These are phyloP conservation scores for Sporothrix humicola DNA, from an alignment of 2,329 filamentous ascomycete genomes.

Conservation along the genomic window DNA sequence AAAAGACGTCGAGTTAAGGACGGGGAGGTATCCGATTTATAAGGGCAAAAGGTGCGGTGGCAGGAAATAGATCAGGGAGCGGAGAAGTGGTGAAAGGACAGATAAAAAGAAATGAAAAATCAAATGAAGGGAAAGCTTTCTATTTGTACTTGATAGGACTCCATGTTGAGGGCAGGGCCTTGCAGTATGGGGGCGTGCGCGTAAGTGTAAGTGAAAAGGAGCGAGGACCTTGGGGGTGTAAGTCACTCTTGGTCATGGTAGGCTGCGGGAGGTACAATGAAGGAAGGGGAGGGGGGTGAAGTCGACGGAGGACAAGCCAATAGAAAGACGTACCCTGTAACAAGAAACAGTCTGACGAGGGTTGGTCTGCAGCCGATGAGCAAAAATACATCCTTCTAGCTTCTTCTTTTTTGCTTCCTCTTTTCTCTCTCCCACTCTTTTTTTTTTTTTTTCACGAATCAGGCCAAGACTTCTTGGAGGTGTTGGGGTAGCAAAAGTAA, in stretches of 20 bases:
- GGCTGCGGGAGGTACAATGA: not conserved
- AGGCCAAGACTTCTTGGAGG: not conserved
- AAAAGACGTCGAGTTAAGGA: not conserved
- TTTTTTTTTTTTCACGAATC: slow-evolving; percentile 2
- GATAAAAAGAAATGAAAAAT: not conserved
- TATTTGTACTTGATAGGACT: slow-evolving; percentile 15
- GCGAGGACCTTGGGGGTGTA: not conserved
- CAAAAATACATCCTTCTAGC: not conserved
- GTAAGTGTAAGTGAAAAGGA: not conserved
- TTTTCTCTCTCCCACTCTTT: too few species aligned
- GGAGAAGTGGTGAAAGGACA: not conserved
- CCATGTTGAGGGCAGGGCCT: not conserved
- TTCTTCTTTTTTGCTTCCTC: not conserved
- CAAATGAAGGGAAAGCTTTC: not conserved
- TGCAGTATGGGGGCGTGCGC: not conserved
- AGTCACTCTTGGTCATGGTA: not conserved
- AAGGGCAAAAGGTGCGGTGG: not conserved
- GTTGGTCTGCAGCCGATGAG: slow-evolving; percentile 10
- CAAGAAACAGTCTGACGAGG: slow-evolving; percentile 17
- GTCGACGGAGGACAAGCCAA: not conserved
- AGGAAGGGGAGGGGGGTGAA: not conserved
- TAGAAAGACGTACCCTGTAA: not conserved
- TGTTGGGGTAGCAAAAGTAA: not conserved
- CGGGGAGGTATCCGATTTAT: not conserved
- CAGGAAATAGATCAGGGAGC: not conserved